Evolutionary conservation across 2,329 filamentous ascomycete genomes (phyloP).

Genomic region (Drechslerella stenobrocha): DNA sequence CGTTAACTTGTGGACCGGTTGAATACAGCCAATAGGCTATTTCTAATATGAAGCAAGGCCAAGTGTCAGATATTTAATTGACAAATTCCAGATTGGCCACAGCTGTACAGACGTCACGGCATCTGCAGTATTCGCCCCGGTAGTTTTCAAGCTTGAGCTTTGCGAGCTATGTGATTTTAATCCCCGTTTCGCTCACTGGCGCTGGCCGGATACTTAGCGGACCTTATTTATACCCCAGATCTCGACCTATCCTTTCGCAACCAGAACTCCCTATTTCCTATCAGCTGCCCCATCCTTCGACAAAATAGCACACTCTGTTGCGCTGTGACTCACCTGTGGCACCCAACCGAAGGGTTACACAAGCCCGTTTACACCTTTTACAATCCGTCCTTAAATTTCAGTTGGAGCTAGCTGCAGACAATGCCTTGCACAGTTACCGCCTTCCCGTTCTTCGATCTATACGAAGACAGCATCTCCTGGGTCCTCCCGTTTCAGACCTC

Average conservation of each 20-base stretch:
- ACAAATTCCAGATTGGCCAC: conserved; percentile 33
- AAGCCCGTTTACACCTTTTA: too few species aligned
- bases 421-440: conserved; percentile 36
- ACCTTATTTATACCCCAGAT: not conserved
- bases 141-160: not conserved
- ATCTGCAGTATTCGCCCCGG: conserved; percentile 2
- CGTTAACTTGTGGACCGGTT: not conserved
- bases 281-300: too few species aligned
- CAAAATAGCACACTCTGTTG: too few species aligned
- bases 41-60: conserved; percentile 7
- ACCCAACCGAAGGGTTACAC: too few species aligned
- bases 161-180: too few species aligned
- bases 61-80: conserved; percentile 25
- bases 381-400: too few species aligned
- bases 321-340: too few species aligned
- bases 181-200: too few species aligned
- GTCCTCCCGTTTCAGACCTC: conserved; percentile 20
- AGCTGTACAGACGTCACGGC: too few species aligned
- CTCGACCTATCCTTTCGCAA: not conserved
- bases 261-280: too few species aligned
- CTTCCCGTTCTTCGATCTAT: conserved; percentile 40
- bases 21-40: conserved; percentile 6
- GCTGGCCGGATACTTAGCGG: too few species aligned
- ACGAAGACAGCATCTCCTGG: conserved; percentile 34
- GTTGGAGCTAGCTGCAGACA: too few species aligned